Conservation (phyloP, 139 green algal species). For the Auxenochlorella pyrenoidosa region DNA sequence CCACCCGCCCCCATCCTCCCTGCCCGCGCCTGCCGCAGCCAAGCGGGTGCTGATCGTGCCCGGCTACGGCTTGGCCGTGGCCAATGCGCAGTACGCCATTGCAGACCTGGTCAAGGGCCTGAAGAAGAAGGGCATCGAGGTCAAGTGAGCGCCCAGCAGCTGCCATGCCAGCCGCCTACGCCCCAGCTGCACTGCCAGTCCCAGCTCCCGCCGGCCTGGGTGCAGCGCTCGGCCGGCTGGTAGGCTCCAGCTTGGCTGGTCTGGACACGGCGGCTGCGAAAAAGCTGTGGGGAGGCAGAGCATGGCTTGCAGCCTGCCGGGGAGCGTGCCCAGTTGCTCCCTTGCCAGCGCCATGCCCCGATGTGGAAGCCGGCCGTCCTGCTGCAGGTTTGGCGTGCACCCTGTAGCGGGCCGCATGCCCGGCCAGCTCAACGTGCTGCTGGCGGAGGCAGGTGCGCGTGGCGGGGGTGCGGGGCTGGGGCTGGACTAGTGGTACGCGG, state of each 20-base stretch:
- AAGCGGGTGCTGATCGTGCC: slow-evolving; percentile 86
- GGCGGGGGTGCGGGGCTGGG: background rate
- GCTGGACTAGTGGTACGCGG: too few species aligned
- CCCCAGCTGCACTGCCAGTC: too few species aligned
- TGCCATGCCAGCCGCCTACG: too few species aligned
- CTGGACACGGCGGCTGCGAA: too few species aligned
- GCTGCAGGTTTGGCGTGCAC: slow-evolving; percentile 84
- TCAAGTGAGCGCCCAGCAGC: slow-evolving; percentile 56
- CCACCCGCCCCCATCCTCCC: background rate
- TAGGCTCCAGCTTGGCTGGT: too few species aligned
- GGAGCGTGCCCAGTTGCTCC: background rate
- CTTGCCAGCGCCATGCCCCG: background rate
- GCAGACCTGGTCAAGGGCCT: slow-evolving; percentile 73
- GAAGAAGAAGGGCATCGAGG: slow-evolving; percentile 59
- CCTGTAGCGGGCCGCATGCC: slow-evolving; percentile 90
- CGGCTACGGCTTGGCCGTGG: slow-evolving; percentile 91
- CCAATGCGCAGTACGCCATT: slow-evolving; percentile 83
- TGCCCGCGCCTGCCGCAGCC: slow-evolving; percentile 24
- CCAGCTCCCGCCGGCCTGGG: too few species aligned
- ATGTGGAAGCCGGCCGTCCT: background rate
- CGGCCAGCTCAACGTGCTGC: slow-evolving; percentile 95
- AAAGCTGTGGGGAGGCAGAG: too few species aligned
- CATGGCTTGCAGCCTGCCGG: too few species aligned
- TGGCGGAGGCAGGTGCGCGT: slow-evolving; percentile 86
- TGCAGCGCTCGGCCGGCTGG: too few species aligned